Evolutionary conservation across 345 rosid species (phyloP).

Genomic region (Euphorbia pulcherrima): DNA sequence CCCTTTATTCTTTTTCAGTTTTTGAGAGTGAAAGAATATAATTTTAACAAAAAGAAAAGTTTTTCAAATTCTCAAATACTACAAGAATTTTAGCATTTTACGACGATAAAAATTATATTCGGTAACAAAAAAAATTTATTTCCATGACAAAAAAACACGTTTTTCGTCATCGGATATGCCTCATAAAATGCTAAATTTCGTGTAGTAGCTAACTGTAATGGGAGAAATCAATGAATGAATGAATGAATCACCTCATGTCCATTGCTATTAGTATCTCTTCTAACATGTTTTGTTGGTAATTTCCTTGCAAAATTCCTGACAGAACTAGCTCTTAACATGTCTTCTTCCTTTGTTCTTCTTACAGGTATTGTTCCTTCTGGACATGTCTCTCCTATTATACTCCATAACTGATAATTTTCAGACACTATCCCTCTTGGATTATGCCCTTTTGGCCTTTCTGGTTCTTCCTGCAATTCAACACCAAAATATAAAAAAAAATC

Average conservation of each 20-base stretch:
- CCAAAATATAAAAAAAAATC: too few species aligned
- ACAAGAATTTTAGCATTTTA: too few species aligned
- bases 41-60: background rate
- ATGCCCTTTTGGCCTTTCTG: constrained; percentile 60
- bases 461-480: constrained; percentile 59
- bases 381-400: constrained; percentile 61
- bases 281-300: constrained; percentile 43
- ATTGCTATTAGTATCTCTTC: constrained; percentile 73
- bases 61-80: too few species aligned
- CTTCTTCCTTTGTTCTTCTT: constrained; percentile 81
- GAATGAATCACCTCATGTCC: constrained; percentile 98
- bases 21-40: background rate
- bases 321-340: constrained; percentile 75
- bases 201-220: background rate
- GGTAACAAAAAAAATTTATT: too few species aligned
- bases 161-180: too few species aligned
- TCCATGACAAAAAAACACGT: background rate
- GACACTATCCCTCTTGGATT: constrained; percentile 19
- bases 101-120: too few species aligned
- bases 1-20: constrained; percentile 19
- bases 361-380: constrained; percentile 91
- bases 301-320: constrained; percentile 63
- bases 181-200: too few species aligned
- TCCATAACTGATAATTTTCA: constrained; percentile 75
- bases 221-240: too few species aligned